Conservation (phyloP, 1,139 yeast species). For the Debaryomycetaceae sp. region DNA sequence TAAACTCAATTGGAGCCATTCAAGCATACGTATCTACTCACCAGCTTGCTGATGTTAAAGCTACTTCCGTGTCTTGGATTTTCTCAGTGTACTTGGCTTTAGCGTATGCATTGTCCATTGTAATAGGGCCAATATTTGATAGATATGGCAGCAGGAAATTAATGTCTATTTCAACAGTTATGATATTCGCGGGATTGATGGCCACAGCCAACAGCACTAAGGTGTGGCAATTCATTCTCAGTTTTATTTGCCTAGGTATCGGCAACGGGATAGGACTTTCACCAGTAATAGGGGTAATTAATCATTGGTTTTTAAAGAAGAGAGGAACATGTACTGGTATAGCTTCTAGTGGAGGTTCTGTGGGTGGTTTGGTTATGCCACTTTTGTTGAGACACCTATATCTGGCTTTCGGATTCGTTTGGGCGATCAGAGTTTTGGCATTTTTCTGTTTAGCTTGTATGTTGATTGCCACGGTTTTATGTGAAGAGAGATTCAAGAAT, state of each 20-base stretch:
- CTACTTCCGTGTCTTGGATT: conserved; percentile 61
- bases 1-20: conserved; percentile 62
- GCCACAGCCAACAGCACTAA: conserved; percentile 48
- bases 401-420: conserved; percentile 49
- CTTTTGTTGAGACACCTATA: conserved; percentile 54
- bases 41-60: conserved; percentile 43
- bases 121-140: conserved; percentile 45
- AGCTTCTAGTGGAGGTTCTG: conserved; percentile 61
- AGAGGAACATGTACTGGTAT: conserved; percentile 56
- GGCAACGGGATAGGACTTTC: conserved; percentile 58
- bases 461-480: conserved; percentile 33
- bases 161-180: conserved; percentile 38
- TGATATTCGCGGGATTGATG: conserved; percentile 46
- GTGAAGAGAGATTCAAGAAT: conserved; percentile 43
- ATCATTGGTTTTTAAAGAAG: conserved; percentile 34
- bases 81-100: conserved; percentile 60
- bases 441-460: conserved; percentile 44
- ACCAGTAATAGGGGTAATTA: conserved; percentile 47
- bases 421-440: conserved; percentile 62
- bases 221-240: conserved; percentile 53
- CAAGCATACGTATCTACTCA: conserved; percentile 57
- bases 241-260: conserved; percentile 50
- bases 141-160: conserved; percentile 45
- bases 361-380: conserved; percentile 63
- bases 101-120: conserved; percentile 55